phyloP scores from a whole-genome alignment of 1,139 yeast genomes.

The Debaryomycetaceae sp. region DNA sequence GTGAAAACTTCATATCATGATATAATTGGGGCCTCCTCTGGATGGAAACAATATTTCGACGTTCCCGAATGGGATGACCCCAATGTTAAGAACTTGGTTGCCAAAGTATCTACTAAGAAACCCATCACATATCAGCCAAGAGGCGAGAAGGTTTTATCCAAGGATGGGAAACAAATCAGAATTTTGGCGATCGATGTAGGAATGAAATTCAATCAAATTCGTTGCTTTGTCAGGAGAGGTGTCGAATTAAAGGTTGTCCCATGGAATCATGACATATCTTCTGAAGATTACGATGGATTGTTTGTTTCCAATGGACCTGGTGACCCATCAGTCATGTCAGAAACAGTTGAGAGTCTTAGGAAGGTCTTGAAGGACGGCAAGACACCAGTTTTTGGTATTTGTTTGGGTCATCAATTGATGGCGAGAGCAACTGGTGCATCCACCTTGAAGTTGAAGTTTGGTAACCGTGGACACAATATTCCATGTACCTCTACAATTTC shows the following conservation, averaged over 20 bases:
- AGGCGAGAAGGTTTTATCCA: slow-evolving; percentile 50
- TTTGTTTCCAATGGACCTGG: slow-evolving; percentile 99
- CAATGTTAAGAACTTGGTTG: slow-evolving; percentile 85
- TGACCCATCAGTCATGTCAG: slow-evolving; percentile 86
- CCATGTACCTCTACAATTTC: slow-evolving; percentile 93
- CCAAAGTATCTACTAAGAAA: slow-evolving; percentile 75
- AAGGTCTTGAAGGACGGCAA: slow-evolving; percentile 56
- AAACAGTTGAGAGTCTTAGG: slow-evolving; percentile 57
- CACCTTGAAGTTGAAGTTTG: slow-evolving; percentile 88
- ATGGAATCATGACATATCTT: slow-evolving; percentile 83
- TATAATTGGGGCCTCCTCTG: slow-evolving; percentile 16
- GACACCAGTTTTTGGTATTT: slow-evolving; percentile 92
- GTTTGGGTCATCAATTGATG: slow-evolving; percentile 96
- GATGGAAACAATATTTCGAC: slow-evolving; percentile 65
- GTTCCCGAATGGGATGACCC: slow-evolving; percentile 93
- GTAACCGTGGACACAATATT: slow-evolving; percentile 99
- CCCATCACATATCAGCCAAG: slow-evolving; percentile 68
- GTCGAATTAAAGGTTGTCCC: slow-evolving; percentile 96
- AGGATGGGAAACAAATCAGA: slow-evolving; percentile 72
- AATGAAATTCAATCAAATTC: slow-evolving; percentile 95
- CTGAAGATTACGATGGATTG: slow-evolving; percentile 85
- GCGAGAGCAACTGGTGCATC: slow-evolving; percentile 96
- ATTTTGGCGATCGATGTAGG: slow-evolving; percentile 95
- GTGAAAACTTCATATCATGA: slow-evolving; percentile 35
- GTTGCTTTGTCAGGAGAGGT: slow-evolving; percentile 95